phyloP scores from a whole-genome alignment of 1,139 yeast genomes.

The Suhomyces bribrorum region DNA sequence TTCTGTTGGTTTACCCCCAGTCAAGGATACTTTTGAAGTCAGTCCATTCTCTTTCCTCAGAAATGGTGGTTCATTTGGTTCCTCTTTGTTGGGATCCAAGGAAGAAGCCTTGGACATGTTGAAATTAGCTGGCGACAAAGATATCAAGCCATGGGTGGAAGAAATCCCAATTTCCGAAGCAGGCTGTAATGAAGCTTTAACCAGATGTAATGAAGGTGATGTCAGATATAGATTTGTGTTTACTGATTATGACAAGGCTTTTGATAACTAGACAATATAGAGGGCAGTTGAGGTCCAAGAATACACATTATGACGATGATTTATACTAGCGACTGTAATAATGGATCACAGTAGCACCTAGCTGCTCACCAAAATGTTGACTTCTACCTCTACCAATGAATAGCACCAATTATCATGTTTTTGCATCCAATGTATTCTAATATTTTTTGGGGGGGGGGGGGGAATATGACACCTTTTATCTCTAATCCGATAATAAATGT shows the following conservation, averaged over 20 bases:
- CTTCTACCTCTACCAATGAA: too few relatives aligned
- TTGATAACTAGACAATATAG: slow-evolving; percentile 2
- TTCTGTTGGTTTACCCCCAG: slow-evolving; percentile 55
- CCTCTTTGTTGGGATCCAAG: slow-evolving; percentile 41
- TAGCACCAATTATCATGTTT: too few relatives aligned
- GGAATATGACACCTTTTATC: too few relatives aligned
- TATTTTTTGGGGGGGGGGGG: too few relatives aligned
- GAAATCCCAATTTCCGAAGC: slow-evolving; percentile 39
- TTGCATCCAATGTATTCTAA: too few relatives aligned
- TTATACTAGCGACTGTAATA: too few relatives aligned
- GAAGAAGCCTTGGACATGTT: slow-evolving; percentile 41
- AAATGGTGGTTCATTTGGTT: slow-evolving; percentile 33
- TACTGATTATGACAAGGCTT: slow-evolving; percentile 16
- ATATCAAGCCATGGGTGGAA: slow-evolving; percentile 46
- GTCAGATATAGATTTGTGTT: slow-evolving; percentile 24
- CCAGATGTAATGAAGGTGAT: slow-evolving; percentile 29
- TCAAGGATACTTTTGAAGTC: slow-evolving; percentile 26
- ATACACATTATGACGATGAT: too few relatives aligned
- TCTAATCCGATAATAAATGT: too few relatives aligned
- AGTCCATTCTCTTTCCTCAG: slow-evolving; percentile 31
- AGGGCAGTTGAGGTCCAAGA: not conserved
- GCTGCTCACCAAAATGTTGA: too few relatives aligned
- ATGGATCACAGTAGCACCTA: too few relatives aligned
- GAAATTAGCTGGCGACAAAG: slow-evolving; percentile 40
- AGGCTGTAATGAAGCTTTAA: slow-evolving; percentile 31